Conservation (phyloP, 345 rosid species). For the Excoecaria agallocha region DNA sequence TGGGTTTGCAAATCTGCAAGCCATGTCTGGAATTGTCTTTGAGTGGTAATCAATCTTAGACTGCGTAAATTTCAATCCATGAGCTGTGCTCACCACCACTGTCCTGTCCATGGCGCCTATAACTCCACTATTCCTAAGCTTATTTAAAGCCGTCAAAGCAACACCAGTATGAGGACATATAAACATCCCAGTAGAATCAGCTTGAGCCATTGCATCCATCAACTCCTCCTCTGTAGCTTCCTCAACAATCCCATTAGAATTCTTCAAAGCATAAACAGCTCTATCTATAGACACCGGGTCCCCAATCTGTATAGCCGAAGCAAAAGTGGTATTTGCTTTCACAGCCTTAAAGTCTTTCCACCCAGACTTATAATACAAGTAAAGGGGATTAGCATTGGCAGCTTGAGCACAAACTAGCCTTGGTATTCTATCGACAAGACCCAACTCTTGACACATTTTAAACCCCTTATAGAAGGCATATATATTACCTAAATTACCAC, state of each 20-base stretch:
- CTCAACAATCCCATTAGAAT: slow-evolving; percentile 75
- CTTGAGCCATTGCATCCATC: slow-evolving; percentile 93
- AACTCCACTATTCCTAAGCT: slow-evolving; percentile 76
- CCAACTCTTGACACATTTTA: slow-evolving; percentile 77
- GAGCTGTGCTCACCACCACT: slow-evolving; percentile 91
- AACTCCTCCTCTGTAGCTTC: slow-evolving; percentile 88
- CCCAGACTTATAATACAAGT: slow-evolving; percentile 64
- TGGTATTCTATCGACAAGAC: slow-evolving; percentile 78
- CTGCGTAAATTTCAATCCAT: slow-evolving; percentile 84
- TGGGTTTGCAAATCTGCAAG: slow-evolving; percentile 70
- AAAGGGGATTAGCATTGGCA: slow-evolving; percentile 91
- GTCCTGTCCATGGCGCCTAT: slow-evolving; percentile 64
- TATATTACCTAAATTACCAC: slow-evolving; percentile 86
- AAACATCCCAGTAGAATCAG: slow-evolving; percentile 95
- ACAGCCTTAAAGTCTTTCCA: slow-evolving; percentile 76
- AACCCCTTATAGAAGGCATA: slow-evolving; percentile 92
- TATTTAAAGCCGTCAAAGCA: slow-evolving; percentile 71
- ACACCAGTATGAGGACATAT: slow-evolving; percentile 94
- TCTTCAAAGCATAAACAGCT: slow-evolving; percentile 75
- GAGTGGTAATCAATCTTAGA: slow-evolving; percentile 87
- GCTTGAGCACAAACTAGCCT: slow-evolving; percentile 89
- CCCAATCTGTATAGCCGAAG: slow-evolving; percentile 92
- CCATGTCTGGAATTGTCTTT: slow-evolving; percentile 67
- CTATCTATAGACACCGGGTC: slow-evolving; percentile 92
- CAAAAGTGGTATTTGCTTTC: slow-evolving; percentile 70